These are phyloP conservation scores for Canna indica DNA, from an alignment of 176 grass and related monocot genomes.

Conservation along the genomic window DNA sequence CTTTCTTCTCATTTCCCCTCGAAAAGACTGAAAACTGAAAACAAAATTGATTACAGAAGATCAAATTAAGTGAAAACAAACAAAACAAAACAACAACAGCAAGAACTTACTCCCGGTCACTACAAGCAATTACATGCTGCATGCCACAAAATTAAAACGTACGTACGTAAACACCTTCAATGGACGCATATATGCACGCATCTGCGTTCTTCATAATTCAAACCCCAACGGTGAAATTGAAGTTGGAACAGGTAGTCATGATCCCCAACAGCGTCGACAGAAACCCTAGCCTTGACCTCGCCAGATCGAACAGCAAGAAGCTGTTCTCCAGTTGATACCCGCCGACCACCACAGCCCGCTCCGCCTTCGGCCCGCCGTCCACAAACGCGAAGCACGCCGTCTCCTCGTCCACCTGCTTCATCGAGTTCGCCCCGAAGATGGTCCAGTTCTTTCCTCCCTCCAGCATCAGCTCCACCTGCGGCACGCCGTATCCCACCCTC, in stretches of 20 bases:
- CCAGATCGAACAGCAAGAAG: slow-evolving; percentile 45
- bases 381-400: slow-evolving; percentile 44
- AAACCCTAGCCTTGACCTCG: slow-evolving; percentile 26
- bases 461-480: slow-evolving; percentile 30
- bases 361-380: slow-evolving; percentile 15
- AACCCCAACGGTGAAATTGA: slow-evolving; percentile 25
- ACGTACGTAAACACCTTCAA: too few relatives aligned
- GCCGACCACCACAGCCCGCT: slow-evolving; percentile 27
- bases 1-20: too few relatives aligned
- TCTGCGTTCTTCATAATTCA: background rate
- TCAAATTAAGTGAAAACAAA: too few relatives aligned
- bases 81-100: too few relatives aligned
- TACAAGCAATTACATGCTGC: too few relatives aligned
- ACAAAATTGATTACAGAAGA: too few relatives aligned
- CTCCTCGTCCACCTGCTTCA: slow-evolving; percentile 12
- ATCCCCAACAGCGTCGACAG: slow-evolving; percentile 20
- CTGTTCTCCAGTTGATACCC: slow-evolving; percentile 45
- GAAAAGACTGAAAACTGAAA: too few relatives aligned
- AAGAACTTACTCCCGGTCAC: too few relatives aligned
- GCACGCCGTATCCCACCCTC: slow-evolving; percentile 23
- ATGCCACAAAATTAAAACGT: too few relatives aligned
- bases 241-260: slow-evolving; percentile 27
- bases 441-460: slow-evolving; percentile 38
- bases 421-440: slow-evolving; percentile 30
- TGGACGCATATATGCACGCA: too few relatives aligned